Evolutionary conservation across 2,329 filamentous ascomycete genomes (phyloP).

Genomic region (Ophiostoma himal-ulmi): DNA sequence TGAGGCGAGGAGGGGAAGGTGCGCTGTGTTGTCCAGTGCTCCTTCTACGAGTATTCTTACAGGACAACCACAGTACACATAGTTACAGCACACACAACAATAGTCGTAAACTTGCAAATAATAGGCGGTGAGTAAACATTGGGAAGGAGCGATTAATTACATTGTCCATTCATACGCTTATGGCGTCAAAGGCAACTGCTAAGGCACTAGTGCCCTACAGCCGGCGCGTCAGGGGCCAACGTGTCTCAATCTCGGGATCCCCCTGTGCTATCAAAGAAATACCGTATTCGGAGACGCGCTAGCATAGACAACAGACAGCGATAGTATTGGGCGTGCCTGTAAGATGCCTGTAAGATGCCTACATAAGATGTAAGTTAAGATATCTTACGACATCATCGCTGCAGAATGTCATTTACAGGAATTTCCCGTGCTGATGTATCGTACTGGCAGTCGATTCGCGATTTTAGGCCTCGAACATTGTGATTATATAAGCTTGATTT

Average conservation of each 20-base stretch:
- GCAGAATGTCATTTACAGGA: slow-evolving; percentile 1
- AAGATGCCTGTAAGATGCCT: too few species aligned
- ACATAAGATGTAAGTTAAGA: too few species aligned
- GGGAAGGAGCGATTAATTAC: slow-evolving; percentile 4
- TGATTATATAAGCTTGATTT: not conserved
- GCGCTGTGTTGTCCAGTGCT: not conserved
- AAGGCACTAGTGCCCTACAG: not conserved
- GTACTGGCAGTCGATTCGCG: not conserved
- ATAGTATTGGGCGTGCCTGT: not conserved
- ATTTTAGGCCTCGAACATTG: not conserved
- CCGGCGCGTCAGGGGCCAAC: slow-evolving; percentile 3
- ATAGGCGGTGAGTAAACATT: slow-evolving; percentile 6
- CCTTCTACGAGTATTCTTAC: not conserved
- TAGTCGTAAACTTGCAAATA: not conserved
- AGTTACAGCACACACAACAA: not conserved
- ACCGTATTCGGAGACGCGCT: not conserved
- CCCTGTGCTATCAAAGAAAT: slow-evolving; percentile 6
- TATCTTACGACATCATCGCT: not conserved
- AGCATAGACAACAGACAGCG: not conserved
- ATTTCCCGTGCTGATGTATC: not conserved
- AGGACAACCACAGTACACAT: not conserved
- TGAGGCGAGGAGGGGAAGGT: slow-evolving; percentile 16
- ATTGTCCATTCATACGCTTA: not conserved
- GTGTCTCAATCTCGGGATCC: slow-evolving; percentile 3
- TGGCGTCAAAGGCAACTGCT: not conserved